Base-by-base conservation (phyloP, 345 rosid genomes). In the Arabidopsis arenosa region DNA sequence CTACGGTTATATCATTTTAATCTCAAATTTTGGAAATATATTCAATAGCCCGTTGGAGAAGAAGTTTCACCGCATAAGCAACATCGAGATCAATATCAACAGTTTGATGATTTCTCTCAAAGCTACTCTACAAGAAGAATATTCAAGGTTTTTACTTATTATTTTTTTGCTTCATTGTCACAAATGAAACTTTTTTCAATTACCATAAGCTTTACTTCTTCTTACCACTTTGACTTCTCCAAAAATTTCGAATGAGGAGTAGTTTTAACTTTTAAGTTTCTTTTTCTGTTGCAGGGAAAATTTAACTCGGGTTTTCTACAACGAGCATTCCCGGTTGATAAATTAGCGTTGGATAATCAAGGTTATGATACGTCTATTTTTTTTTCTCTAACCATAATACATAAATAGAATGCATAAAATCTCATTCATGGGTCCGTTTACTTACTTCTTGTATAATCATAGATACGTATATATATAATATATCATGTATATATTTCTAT, bases 251-350 rank as follows among this genome's bases (percentile, higher is more conserved):
- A 13, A 17, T 53, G 44, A 55, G 7, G 6, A 71, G 6, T 30
- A 54, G 4, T 7, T 61, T 6, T 12, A 15, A 62, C 12, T 9
- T 11, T 6, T 12, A 15, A 62, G 8, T 9, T 11, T 55, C 10
- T 64, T 15, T 74, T 37, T 66, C n/a, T 57, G 41, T 47, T n/a
- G 33, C 66, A 74, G 78, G 78, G n/a, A 56, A 74, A 65, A 13
- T 15, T 36, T 66, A 60, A 47, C 21, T 26, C 66, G 9, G 43
- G 59, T n/a, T 56, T 45, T 23, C 21, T 66, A 57, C 57, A 74
- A 74, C 72, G 57, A 66, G 60, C 51, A 36, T 74, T 43, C 58
- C 51, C 72, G n/a, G 59, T 74, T 45, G 30, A 66, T 41, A 74
- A 74, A 74, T 15, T 74, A 66, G 11, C 52, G 1, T 36, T 67